phyloP scores from a whole-genome alignment of 257 asterid genomes.

The Voacanga thouarsii region DNA sequence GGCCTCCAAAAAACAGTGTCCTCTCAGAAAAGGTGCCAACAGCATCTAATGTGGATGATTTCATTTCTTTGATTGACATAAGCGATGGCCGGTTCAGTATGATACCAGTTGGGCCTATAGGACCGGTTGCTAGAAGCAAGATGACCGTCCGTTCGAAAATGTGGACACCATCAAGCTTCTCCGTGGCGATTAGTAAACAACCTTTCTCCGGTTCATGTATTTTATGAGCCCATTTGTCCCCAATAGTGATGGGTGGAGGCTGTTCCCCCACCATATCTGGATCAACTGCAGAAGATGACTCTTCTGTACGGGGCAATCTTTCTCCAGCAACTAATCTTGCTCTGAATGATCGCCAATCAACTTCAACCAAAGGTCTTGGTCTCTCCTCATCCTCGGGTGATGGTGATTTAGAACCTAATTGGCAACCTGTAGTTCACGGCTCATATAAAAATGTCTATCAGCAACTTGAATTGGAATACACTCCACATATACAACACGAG shows the following conservation, averaged over 20 bases:
- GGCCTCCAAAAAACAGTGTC: slow-evolving; percentile 88
- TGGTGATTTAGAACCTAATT: slow-evolving; percentile 33
- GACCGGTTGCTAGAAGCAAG: slow-evolving; percentile 60
- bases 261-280: slow-evolving; percentile 29
- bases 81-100: slow-evolving; percentile 86
- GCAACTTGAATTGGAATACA: background rate
- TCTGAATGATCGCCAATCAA: slow-evolving; percentile 84
- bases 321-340: slow-evolving; percentile 67
- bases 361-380: slow-evolving; percentile 21
- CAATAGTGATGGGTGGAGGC: slow-evolving; percentile 31
- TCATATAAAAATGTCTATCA: background rate
- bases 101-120: slow-evolving; percentile 63
- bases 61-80: slow-evolving; percentile 87
- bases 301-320: slow-evolving; percentile 14
- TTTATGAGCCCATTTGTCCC: slow-evolving; percentile 76
- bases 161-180: slow-evolving; percentile 87
- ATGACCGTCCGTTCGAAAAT: slow-evolving; percentile 76
- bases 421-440: slow-evolving; percentile 41
- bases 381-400: slow-evolving; percentile 58
- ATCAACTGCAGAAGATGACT: slow-evolving; percentile 26
- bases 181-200: slow-evolving; percentile 67
- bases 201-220: slow-evolving; percentile 86
- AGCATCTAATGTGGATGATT: slow-evolving; percentile 45
- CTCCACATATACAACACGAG: background rate
- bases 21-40: slow-evolving; percentile 54